Evolutionary conservation across 176 grass and related monocot species (phyloP).

Genomic region (Oryza officinalis): DNA sequence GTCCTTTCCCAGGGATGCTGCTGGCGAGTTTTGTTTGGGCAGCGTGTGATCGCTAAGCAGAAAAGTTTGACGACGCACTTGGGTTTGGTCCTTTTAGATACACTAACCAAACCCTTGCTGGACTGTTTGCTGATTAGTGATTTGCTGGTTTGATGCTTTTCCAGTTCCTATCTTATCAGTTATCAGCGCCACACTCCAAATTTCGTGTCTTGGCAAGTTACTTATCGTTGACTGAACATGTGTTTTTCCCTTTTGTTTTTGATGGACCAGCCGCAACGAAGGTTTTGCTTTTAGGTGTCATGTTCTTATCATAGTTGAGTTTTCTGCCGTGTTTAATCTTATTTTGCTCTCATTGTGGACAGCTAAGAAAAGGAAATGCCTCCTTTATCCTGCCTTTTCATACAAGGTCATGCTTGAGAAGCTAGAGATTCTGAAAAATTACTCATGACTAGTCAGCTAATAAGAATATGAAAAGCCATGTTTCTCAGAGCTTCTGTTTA

Average conservation of each 20-base stretch:
- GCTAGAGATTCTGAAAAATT: no score
- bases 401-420: no score
- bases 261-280: background rate
- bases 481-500: no score
- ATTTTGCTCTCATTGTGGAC: background rate
- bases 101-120: background rate
- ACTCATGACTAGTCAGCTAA: no score
- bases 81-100: background rate
- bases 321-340: background rate
- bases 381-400: background rate
- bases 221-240: conserved; percentile 24
- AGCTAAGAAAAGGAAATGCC: background rate
- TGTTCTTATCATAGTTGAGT: background rate
- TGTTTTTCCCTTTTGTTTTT: background rate
- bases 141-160: conserved; percentile 9
- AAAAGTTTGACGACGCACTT: conserved; percentile 15
- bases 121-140: background rate
- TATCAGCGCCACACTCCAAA: background rate
- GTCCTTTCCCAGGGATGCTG: background rate
- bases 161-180: conserved; percentile 31
- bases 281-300: background rate
- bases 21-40: conserved; percentile 32
- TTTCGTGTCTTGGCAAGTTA: conserved; percentile 29
- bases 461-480: no score
- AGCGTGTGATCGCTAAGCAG: conserved; percentile 5